Base-by-base conservation (phyloP, 2,329 filamentous ascomycete species). In the Biscogniauxia marginata region DNA sequence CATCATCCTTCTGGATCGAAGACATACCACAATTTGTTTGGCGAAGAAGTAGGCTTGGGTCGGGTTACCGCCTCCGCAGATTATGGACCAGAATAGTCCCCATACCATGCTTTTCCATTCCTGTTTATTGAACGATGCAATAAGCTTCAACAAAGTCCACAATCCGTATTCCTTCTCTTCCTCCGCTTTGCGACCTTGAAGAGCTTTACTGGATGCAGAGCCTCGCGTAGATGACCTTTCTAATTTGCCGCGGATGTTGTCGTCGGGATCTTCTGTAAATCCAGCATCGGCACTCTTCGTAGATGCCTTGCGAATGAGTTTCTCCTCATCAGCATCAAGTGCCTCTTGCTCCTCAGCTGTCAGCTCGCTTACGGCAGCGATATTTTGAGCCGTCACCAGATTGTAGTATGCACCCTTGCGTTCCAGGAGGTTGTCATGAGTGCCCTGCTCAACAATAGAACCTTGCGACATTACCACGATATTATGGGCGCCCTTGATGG, bases 391-490 rank as follows among this genome's bases (percentile, higher is more conserved):
- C 52, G 91, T 88, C 7, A 98, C 93, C 9, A 98, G 84, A 55
- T 87, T 89, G 72, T 83, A 89, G 73, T 98, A 99, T 7, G 92
- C 88, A 19, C 84, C 86, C 61, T 84, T 76, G 57, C 74, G 79
- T 63, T 86, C 84, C 2, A 98, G 77, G 9, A 99, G 81, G 13
- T 89, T 81, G 56, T 93, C 84, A 70, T 98, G 95, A 0, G 85
- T 93, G 51, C 95, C 95, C 73, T 97, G 92, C 73, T 99, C 95
- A 11, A 96, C 81, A 57, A 99, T 96, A n/a, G 81, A 77, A 11
- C 95, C 95, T 58, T 86, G 76, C 4, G 86, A 83, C 87, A 99
- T 93, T 61, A 97, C 93, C 11, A 98, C 90, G 64, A 99, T 99
- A 67, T 96, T 97, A 73, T 98, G 89, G 0, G 93, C 93, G 61